Conservation (phyloP, 2,329 filamentous ascomycete genomes). For the Cadophora luteo-olivacea region DNA sequence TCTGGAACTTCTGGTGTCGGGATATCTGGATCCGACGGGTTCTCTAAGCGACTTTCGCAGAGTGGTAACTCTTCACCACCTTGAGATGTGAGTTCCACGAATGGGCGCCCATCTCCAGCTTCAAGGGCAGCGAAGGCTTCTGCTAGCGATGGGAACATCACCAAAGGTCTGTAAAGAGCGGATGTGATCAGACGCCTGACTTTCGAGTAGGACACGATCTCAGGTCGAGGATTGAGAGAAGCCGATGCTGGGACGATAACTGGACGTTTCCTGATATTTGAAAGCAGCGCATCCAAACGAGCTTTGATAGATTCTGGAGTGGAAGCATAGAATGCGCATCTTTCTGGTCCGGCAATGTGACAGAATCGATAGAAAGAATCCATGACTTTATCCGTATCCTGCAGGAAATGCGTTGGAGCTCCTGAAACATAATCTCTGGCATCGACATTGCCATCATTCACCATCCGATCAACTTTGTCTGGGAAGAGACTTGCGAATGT, state of each 20-base stretch:
- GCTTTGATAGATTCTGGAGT: slow-evolving; percentile 35
- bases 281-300: slow-evolving; percentile 47
- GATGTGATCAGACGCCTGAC: slow-evolving; percentile 39
- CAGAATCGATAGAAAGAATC: slow-evolving; percentile 41
- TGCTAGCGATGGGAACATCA: slow-evolving; percentile 41
- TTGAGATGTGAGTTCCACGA: slow-evolving; percentile 34
- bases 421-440: slow-evolving; percentile 38
- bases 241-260: slow-evolving; percentile 35
- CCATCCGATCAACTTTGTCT: slow-evolving; percentile 49
- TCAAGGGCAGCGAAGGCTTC: slow-evolving; percentile 40
- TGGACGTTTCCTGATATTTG: slow-evolving; percentile 47
- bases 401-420: slow-evolving; percentile 51
- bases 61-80: slow-evolving; percentile 27
- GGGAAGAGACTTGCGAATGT: slow-evolving; percentile 54
- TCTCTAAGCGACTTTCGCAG: slow-evolving; percentile 14
- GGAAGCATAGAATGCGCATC: slow-evolving; percentile 38
- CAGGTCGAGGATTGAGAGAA: slow-evolving; percentile 24
- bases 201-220: slow-evolving; percentile 42
- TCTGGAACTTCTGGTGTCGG: slow-evolving; percentile 25
- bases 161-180: slow-evolving; percentile 42
- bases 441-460: slow-evolving; percentile 43
- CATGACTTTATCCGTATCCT: slow-evolving; percentile 42
- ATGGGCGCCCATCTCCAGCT: slow-evolving; percentile 52
- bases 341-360: slow-evolving; percentile 43
- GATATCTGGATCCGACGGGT: slow-evolving; percentile 10